Evolutionary conservation across 257 asterid genomes (phyloP).

Genomic region (Nicotiana paniculata): DNA sequence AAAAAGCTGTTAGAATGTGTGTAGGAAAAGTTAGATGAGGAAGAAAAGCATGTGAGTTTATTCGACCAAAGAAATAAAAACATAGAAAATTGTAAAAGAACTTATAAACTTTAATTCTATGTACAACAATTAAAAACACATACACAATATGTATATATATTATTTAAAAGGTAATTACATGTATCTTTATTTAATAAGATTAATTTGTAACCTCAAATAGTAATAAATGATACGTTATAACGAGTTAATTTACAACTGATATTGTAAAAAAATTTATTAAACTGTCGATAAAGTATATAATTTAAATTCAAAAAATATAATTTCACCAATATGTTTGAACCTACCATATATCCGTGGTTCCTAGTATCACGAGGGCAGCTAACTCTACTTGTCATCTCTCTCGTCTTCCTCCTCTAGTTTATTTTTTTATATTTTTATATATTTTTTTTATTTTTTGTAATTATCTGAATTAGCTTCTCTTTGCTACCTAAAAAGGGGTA

Average conservation of each 20-base stretch:
- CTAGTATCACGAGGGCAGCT: neutral
- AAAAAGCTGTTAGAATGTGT: neutral
- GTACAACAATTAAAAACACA: too few species aligned
- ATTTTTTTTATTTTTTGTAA: neutral
- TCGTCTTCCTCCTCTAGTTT: neutral
- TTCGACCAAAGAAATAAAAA: neutral
- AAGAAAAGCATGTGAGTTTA: neutral
- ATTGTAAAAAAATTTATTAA: too few species aligned
- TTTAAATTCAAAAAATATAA: neutral
- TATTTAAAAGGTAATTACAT: too few species aligned
- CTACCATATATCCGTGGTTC: neutral
- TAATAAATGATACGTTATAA: too few species aligned
- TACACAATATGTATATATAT: too few species aligned
- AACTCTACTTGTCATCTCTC: neutral
- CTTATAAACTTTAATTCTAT: too few species aligned
- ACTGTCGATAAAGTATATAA: too few species aligned
- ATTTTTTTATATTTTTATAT: neutral
- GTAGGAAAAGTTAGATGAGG: neutral
- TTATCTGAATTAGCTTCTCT: neutral
- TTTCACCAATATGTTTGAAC: neutral
- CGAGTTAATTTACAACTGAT: too few species aligned
- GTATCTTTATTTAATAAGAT: too few species aligned
- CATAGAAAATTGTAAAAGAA: too few species aligned
- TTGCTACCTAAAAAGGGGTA: neutral
- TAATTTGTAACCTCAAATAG: too few species aligned